phyloP scores from a whole-genome alignment of 2,329 filamentous ascomycete genomes.

The Alternaria conjuncta region DNA sequence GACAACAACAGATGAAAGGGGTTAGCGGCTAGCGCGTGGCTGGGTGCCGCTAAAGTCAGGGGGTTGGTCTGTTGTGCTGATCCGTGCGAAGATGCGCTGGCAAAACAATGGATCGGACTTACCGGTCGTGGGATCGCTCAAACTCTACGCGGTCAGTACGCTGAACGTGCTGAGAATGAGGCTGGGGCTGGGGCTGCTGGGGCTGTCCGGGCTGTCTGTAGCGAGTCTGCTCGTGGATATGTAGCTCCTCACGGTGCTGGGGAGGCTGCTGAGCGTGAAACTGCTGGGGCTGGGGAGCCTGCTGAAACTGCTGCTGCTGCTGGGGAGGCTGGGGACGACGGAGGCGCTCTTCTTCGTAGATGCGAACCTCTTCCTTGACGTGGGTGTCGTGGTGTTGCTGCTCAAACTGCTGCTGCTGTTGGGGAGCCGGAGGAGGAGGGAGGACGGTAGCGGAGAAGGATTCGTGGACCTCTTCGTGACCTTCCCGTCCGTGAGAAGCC shows the following conservation, averaged over 20 bases:
- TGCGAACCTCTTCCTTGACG: slow-evolving; percentile 85
- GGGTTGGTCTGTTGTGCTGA: slow-evolving; percentile 39
- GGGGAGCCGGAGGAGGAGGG: slow-evolving; percentile 11
- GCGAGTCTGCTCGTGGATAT: slow-evolving; percentile 13
- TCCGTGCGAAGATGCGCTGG: slow-evolving; percentile 37
- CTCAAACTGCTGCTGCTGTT: background rate
- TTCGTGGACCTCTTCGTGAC: slow-evolving; percentile 79
- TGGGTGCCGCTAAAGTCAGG: slow-evolving; percentile 44
- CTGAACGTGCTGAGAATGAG: slow-evolving; percentile 16
- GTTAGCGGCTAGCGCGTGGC: slow-evolving; percentile 41
- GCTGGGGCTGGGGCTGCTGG: slow-evolving; percentile 6
- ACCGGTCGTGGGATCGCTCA: slow-evolving; percentile 36
- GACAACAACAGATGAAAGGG: slow-evolving; percentile 49
- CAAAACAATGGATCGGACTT: slow-evolving; percentile 39
- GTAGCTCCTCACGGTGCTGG: slow-evolving; percentile 33
- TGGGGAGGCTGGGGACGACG: slow-evolving; percentile 67
- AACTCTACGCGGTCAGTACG: slow-evolving; percentile 35
- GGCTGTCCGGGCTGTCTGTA: slow-evolving; percentile 3
- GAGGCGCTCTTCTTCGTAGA: slow-evolving; percentile 78
- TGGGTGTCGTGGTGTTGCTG: slow-evolving; percentile 59
- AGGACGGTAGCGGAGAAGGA: slow-evolving; percentile 58
- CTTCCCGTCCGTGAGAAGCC: slow-evolving; percentile 92
- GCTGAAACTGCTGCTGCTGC: slow-evolving; percentile 1
- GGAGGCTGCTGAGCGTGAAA: slow-evolving; percentile 5
- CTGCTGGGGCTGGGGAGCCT: slow-evolving; percentile 4